Percentiles rank a stretch among this genome's conserved stretches.
Conservation (phyloP, 352 stramenopile genomes). For the Globisporangium mamillatum region DNA sequence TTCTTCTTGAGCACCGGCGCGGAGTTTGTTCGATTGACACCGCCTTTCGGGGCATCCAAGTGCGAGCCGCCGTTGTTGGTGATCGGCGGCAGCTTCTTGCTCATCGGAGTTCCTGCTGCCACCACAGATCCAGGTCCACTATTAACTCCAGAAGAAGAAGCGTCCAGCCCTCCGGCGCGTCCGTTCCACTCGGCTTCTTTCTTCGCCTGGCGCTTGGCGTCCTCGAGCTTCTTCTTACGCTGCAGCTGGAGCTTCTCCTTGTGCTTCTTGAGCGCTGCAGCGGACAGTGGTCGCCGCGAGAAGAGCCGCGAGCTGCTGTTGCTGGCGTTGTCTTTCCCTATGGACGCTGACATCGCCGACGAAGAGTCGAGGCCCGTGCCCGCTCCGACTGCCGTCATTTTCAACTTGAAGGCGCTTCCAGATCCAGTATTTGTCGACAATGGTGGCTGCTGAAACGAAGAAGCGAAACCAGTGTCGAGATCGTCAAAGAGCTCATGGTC, state of each 20-base stretch:
- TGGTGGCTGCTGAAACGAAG: not conserved
- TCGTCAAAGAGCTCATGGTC: constrained; percentile 13
- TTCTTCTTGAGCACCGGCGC: constrained; percentile 65
- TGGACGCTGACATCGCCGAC: constrained; percentile 17
- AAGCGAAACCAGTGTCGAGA: not conserved
- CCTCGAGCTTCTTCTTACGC: constrained; percentile 65
- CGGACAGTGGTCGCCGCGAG: constrained; percentile 52
- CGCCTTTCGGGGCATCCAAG: constrained; percentile 18
- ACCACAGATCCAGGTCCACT: not conserved
- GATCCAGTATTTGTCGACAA: constrained; percentile 24
- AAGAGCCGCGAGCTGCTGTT: constrained; percentile 56
- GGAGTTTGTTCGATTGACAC: constrained; percentile 55
- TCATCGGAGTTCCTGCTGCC: constrained; percentile 19
- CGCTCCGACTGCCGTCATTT: constrained; percentile 36
- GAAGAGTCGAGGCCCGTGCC: constrained; percentile 20
- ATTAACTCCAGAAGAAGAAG: constrained; percentile 22
- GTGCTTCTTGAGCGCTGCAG: constrained; percentile 69
- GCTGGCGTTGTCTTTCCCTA: constrained; percentile 33
- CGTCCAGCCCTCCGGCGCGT: constrained; percentile 66
- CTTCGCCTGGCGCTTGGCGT: constrained; percentile 43
- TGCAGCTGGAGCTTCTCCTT: constrained; percentile 60
- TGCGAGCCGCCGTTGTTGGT: constrained; percentile 11
- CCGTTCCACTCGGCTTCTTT: constrained; percentile 83
- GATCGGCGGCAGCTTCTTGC: constrained; percentile 74
- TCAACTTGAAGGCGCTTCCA: constrained; percentile 54